A percentile compares a stretch with the other conserved stretches of the same genome.
Conservation (phyloP, 2,329 filamentous ascomycete genomes). For the Cephalotrichum gorgonifer region DNA sequence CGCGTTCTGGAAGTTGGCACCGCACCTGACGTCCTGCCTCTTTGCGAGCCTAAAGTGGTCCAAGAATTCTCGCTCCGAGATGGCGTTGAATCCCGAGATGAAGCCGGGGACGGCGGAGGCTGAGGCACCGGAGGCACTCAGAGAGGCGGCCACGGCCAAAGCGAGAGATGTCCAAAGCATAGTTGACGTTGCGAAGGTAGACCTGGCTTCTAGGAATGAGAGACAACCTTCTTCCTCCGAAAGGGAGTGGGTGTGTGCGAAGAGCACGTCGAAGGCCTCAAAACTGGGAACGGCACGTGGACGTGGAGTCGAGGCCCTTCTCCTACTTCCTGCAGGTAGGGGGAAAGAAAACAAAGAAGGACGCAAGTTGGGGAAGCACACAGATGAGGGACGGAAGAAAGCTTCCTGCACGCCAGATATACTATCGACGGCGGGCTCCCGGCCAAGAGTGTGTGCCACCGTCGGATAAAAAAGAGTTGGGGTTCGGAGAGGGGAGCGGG, state of each 20-base stretch:
- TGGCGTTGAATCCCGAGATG: not conserved
- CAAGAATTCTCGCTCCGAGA: constrained; percentile 1
- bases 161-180: constrained; percentile 4
- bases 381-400: not conserved
- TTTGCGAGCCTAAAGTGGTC: not conserved
- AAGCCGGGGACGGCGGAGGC: constrained; percentile 1
- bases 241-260: not conserved
- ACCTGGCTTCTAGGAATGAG: too few species aligned
- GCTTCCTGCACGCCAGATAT: constrained; percentile 4
- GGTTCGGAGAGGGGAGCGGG: not conserved
- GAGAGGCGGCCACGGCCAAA: constrained; percentile 4
- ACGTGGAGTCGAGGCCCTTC: not conserved
- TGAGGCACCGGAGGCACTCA: not conserved
- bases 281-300: not conserved
- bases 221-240: not conserved
- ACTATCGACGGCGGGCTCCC: not conserved
- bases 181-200: too few species aligned
- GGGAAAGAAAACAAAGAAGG: not conserved
- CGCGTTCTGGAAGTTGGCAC: not conserved
- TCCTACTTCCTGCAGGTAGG: not conserved
- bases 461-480: constrained; percentile 5
- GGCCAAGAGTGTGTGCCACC: not conserved
- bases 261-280: too few species aligned
- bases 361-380: not conserved
- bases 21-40: constrained; percentile 1